Base-by-base conservation (phyloP, 192 early-diverging fungal genomes). In the Globomyces pollinis-pini region DNA sequence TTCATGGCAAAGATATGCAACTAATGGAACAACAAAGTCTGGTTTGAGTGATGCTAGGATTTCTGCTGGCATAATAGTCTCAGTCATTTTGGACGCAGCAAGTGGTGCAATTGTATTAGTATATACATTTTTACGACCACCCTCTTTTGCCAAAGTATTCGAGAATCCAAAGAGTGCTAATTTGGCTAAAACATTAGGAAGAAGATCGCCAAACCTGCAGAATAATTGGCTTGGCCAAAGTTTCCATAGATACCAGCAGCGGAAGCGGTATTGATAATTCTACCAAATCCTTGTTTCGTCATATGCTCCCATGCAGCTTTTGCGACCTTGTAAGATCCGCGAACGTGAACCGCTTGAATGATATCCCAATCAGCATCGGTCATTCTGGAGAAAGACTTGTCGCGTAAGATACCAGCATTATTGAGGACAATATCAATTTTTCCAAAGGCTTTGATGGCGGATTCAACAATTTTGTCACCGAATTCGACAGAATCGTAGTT, bases 221-320 rank as follows among this genome's bases (percentile, higher is more conserved):
- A 73, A 66, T 93, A 93, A 78, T 93, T 93, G 32, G 86, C 84
- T 67, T 89, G 85, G 41, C 96, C 96, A 82, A 96, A 98, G 83
- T 98, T 99, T 55, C 96, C 96, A 69, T 99, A 99, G 54, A 99
- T 86, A 57, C 96, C 96, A 42, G 96, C 93, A 43, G 94, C 94
- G 43, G 94, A 96, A 12, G 95, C 87, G 60, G 88, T 90, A 80
- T 89, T 93, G 65, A 94, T 86, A 57, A 94, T 79, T 38, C 91
- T 81, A 39, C 96, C 96, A 56, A 75, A 99, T 65, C 94, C 93
- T 64, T 97, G 94, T 78, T 95, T 91, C 55, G 84, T 84, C 83
- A 99, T 91, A 62, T 90, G 75, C 30, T 86, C 84, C 96, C 96
- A 99, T 1, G 96, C 96, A 44, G 96, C 96, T 77, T 90, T 91